These are phyloP conservation scores for Penicillium sclerotiorum DNA, from an alignment of 2,329 filamentous ascomycete genomes.

Conservation along the genomic window DNA sequence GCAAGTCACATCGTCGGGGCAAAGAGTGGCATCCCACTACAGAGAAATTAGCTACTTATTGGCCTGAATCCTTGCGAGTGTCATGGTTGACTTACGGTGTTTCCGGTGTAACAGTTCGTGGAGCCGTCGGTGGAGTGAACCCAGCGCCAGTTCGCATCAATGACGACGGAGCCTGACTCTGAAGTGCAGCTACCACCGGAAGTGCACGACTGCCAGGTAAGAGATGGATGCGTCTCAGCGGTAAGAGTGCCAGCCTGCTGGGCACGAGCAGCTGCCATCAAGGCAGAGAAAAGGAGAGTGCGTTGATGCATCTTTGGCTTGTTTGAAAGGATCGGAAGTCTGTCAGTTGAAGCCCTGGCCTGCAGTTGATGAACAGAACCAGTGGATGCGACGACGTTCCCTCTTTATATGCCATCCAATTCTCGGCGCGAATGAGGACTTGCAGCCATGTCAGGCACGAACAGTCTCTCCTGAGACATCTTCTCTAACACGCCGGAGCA, in stretches of 20 bases:
- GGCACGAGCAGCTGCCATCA: conserved; percentile 28
- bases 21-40: conserved; percentile 53
- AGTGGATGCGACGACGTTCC: not conserved
- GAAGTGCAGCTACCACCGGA: conserved; percentile 55
- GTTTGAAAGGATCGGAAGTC: conserved; percentile 12
- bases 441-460: conserved; percentile 5
- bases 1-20: conserved; percentile 53
- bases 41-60: too few relatives aligned
- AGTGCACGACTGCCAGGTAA: conserved; percentile 59
- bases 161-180: conserved; percentile 55
- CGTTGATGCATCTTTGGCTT: conserved; percentile 31
- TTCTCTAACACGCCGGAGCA: conserved; percentile 13
- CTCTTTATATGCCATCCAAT: not conserved
- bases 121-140: conserved; percentile 52
- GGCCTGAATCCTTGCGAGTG: too few relatives aligned
- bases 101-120: conserved; percentile 62
- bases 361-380: not conserved
- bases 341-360: conserved; percentile 1
- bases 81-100: too few relatives aligned
- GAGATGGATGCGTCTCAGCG: conserved; percentile 50
- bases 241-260: conserved; percentile 37
- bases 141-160: conserved; percentile 65
- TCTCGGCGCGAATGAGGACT: not conserved
- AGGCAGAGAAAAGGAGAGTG: conserved; percentile 32
- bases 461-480: conserved; percentile 11